Percentiles rank a stretch among this genome's conserved stretches.
phyloP scores from a whole-genome alignment of 768 basidiomycete species.

The Lactifluus echinatus region DNA sequence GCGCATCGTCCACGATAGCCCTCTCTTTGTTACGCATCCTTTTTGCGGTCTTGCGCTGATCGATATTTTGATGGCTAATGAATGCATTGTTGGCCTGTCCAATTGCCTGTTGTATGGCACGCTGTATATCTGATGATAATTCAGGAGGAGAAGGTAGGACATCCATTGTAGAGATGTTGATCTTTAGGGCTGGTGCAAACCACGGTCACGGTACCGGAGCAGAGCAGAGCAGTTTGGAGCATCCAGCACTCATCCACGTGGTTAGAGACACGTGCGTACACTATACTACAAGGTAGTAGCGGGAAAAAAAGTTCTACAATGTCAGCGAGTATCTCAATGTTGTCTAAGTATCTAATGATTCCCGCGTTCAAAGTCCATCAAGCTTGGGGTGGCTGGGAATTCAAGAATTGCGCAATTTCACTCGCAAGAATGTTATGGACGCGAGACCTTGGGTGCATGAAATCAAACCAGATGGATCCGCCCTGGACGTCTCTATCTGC shows the following conservation, averaged over 20 bases:
- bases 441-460: constrained; percentile 17
- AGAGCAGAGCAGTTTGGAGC: too few species aligned
- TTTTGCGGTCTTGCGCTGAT: constrained; percentile 23
- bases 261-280: too few species aligned
- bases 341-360: too few species aligned
- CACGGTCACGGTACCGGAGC: neutral
- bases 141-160: constrained; percentile 6
- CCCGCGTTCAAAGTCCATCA: neutral
- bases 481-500: constrained; percentile 1
- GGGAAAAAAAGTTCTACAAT: too few species aligned
- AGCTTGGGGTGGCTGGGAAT: constrained; percentile 7
- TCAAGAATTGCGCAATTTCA: constrained; percentile 12
- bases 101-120: constrained; percentile 42
- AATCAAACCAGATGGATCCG: constrained; percentile 18
- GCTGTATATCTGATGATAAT: constrained; percentile 39
- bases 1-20: constrained; percentile 3
- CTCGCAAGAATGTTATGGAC: constrained; percentile 12
- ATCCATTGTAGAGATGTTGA: neutral
- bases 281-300: too few species aligned
- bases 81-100: constrained; percentile 38
- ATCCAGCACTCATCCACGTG: too few species aligned
- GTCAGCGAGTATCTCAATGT: too few species aligned
- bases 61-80: constrained; percentile 22
- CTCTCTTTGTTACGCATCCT: constrained; percentile 29
- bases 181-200: constrained; percentile 8